A percentile compares a stretch with the other conserved stretches of the same genome.
These are phyloP conservation scores for Eimeria zaria DNA, from an alignment of 169 alveolate genomes.

Conservation along the genomic window DNA sequence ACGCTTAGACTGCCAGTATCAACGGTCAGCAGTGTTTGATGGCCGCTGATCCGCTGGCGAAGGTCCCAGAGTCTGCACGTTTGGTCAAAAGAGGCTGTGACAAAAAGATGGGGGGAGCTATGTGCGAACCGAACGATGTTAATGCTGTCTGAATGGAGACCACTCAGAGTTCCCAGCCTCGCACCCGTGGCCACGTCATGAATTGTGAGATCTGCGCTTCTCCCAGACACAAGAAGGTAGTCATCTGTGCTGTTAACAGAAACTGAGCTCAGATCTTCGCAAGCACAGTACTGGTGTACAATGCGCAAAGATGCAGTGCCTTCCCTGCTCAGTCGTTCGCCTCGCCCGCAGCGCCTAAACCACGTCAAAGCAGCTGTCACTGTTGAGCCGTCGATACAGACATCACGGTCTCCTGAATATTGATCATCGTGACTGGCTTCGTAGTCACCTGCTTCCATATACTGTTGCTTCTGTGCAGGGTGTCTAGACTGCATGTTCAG, in stretches of 20 bases:
- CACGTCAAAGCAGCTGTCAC: slow-evolving; percentile 62
- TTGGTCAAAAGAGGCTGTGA: slow-evolving; percentile 87
- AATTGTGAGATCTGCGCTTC: slow-evolving; percentile 84
- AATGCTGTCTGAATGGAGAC: slow-evolving; percentile 86
- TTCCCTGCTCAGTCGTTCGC: slow-evolving; percentile 37
- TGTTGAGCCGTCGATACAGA: slow-evolving; percentile 13
- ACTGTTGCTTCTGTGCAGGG: neutral
- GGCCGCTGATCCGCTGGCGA: slow-evolving; percentile 84
- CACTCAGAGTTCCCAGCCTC: slow-evolving; percentile 74
- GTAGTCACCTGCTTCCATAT: neutral
- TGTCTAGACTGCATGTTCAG: neutral
- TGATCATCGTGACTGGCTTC: neutral
- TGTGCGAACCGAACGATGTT: slow-evolving; percentile 87
- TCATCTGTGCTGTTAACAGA: slow-evolving; percentile 87
- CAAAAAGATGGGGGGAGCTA: slow-evolving; percentile 86
- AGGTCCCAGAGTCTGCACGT: slow-evolving; percentile 88
- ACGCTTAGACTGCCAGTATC: slow-evolving; percentile 86
- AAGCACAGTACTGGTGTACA: slow-evolving; percentile 73
- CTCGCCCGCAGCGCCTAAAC: slow-evolving; percentile 51
- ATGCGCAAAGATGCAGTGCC: slow-evolving; percentile 77
- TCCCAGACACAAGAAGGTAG: slow-evolving; percentile 86
- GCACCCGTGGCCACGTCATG: slow-evolving; percentile 86
- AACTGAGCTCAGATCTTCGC: slow-evolving; percentile 85
- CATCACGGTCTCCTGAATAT: neutral
- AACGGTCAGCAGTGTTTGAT: slow-evolving; percentile 81